Evolutionary conservation across 495 filamentous ascomycete species (phyloP), one percentile per base, ranked within the genome.

Genomic region (Xanthoparmelia taractica): DNA sequence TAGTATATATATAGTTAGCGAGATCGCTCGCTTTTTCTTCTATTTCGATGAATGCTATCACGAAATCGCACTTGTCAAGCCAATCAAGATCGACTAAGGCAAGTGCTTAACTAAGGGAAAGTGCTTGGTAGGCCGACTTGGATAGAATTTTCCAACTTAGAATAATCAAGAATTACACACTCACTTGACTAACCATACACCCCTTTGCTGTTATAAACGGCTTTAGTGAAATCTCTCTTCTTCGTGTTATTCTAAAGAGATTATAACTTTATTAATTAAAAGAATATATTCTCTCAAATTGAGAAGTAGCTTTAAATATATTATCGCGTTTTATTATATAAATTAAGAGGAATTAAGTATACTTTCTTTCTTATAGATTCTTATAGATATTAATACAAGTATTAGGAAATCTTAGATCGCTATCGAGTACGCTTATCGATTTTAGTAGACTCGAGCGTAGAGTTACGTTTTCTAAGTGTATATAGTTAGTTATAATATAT

Each of bases 401-500:
- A 20, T 45, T 29, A 59, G 67, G 59, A 63, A 69, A 31, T 59
- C 57, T 36, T 25, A 59, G 57, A 59, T 59, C 38, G 37, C 38
- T 11, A 59, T 59, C 4, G 37, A 59, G 23, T 59, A 59, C 57
- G 57, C 37, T 25, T 59, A 59, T 29, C 4, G 25, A 23, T 59
- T 59, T 13, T 29, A 12, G 8, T 15, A 59, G 18, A 34, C 58
- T 36, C 40, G 15, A 10, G 27, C 40, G 12, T 15, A 59, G 58
- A 59, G 40, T 59, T 18, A 59, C 13, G 27, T 59, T 33, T 48
- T 59, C 27, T 59, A 29, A 27, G 33, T 48, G 34, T 59, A 59
- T 17, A 41, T 41, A 59, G 31, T 41, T 15, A 59, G 33, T 34
- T 59, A 1, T 23, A 18, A 2, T 2, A 27, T 20, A 33, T 59